phyloP scores from a whole-genome alignment of 164 flowering plant species.

The Nymphaea colorata region DNA sequence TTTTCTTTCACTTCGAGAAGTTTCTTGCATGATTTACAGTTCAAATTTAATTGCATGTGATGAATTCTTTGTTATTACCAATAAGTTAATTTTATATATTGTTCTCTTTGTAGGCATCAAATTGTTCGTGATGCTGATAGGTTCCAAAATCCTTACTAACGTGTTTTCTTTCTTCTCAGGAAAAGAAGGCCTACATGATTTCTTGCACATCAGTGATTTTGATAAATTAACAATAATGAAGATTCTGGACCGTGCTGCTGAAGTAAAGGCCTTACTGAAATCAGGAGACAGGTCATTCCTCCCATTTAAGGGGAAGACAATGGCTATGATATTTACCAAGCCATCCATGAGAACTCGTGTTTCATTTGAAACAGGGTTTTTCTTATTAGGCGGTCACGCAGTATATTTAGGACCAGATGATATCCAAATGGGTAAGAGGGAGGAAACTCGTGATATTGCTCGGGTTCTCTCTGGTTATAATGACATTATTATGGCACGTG shows the following conservation, averaged over 20 bases:
- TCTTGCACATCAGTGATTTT: slow-evolving; percentile 79
- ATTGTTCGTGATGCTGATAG: no score
- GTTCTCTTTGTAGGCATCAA: no score
- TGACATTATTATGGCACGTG: slow-evolving; percentile 96
- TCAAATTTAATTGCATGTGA: background rate
- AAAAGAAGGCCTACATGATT: slow-evolving; percentile 48
- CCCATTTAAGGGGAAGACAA: slow-evolving; percentile 92
- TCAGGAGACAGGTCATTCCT: slow-evolving; percentile 79
- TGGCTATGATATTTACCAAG: slow-evolving; percentile 98
- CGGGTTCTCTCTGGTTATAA: slow-evolving; percentile 92
- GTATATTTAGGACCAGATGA: slow-evolving; percentile 87
- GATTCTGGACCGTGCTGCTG: slow-evolving; percentile 66
- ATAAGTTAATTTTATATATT: background rate
- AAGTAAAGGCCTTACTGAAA: slow-evolving; percentile 72
- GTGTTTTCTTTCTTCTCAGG: slow-evolving; percentile 14
- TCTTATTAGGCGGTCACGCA: slow-evolving; percentile 93
- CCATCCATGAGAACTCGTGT: slow-evolving; percentile 98
- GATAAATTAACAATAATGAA: slow-evolving; percentile 69
- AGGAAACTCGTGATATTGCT: slow-evolving; percentile 98
- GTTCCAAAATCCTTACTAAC: background rate
- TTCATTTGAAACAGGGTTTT: slow-evolving; percentile 95
- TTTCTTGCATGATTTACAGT: background rate
- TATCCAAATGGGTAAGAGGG: slow-evolving; percentile 96
- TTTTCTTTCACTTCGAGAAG: background rate
- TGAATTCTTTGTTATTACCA: background rate